Conservation (phyloP, 2,329 filamentous ascomycete species). For the Colletotrichum sp. region DNA sequence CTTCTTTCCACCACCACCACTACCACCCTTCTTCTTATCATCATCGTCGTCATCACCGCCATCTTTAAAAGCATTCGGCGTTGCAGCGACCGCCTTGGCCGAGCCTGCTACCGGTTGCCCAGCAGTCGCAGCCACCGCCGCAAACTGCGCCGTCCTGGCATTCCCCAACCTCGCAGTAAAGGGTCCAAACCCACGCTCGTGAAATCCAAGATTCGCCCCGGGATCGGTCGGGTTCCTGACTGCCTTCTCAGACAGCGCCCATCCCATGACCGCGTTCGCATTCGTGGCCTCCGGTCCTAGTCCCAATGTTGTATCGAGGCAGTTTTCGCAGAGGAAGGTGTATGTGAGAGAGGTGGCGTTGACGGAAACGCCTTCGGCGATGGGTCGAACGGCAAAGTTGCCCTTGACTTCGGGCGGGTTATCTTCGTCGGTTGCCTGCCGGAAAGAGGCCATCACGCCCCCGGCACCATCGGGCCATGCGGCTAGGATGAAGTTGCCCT, state of each 20-base stretch:
- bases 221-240: conserved; percentile 26
- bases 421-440: conserved; percentile 46
- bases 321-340: conserved; percentile 50
- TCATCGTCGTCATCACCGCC: conserved; percentile 19
- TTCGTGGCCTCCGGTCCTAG: conserved; percentile 28
- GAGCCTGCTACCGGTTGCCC: conserved; percentile 34
- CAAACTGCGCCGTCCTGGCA: conserved; percentile 40
- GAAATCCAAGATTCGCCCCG: conserved; percentile 31
- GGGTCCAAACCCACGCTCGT: conserved; percentile 33
- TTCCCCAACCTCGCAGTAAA: conserved; percentile 34
- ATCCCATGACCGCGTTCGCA: conserved; percentile 37
- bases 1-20: conserved; percentile 28
- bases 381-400: conserved; percentile 42
- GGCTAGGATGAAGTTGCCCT: conserved; percentile 47
- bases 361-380: conserved; percentile 45
- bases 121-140: conserved; percentile 42
- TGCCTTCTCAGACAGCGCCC: conserved; percentile 34
- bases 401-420: conserved; percentile 48
- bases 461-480: conserved; percentile 46
- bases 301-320: conserved; percentile 32
- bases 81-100: conserved; percentile 17
- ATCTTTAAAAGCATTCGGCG: conserved; percentile 14
- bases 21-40: background rate
- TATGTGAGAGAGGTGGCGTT: conserved; percentile 48
- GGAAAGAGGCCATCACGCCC: conserved; percentile 45